Conservation (phyloP, 1,284 basidiomycete genomes). For the Cryptococcus floricola region DNA sequence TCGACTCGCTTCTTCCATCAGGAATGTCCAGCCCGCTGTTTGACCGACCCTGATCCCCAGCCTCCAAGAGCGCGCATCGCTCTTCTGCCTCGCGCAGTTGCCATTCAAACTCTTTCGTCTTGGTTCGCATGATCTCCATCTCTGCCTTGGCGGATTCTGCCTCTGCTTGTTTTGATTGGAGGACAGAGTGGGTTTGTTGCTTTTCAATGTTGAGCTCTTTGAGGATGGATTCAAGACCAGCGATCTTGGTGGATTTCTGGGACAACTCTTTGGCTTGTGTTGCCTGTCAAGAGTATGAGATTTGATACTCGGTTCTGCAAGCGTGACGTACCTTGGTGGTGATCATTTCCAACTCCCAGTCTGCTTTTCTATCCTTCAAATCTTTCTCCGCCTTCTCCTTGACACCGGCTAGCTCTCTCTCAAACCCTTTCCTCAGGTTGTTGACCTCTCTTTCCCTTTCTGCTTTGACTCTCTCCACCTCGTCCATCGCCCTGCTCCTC, state of each 20-base stretch:
- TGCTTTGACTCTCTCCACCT: constrained; percentile 49
- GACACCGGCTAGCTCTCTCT: constrained; percentile 63
- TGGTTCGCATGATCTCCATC: constrained; percentile 67
- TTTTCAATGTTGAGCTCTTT: constrained; percentile 67
- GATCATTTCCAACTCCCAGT: constrained; percentile 71
- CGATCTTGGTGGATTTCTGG: constrained; percentile 61
- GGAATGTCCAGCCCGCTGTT: constrained; percentile 1
- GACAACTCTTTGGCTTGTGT: constrained; percentile 65
- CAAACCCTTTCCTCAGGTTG: constrained; percentile 67
- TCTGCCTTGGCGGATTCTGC: constrained; percentile 72
- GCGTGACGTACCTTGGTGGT: constrained; percentile 61
- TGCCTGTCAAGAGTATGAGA: constrained; percentile 53
- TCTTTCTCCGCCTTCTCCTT: constrained; percentile 74
- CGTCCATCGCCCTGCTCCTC: constrained; percentile 50
- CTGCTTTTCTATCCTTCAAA: constrained; percentile 59
- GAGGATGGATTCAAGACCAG: constrained; percentile 65
- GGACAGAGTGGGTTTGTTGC: constrained; percentile 70
- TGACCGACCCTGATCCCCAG: constrained; percentile 32
- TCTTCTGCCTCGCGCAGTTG: constrained; percentile 76
- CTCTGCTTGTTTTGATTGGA: constrained; percentile 81
- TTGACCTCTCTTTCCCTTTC: constrained; percentile 69
- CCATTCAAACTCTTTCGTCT: constrained; percentile 76
- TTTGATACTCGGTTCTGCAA: background rate
- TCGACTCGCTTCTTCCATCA: constrained; percentile 5
- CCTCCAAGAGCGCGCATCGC: constrained; percentile 63